Percentiles rank a stretch among this genome's conserved stretches.
Conservation (phyloP, 2,329 filamentous ascomycete genomes). For the Xylaria sp. region DNA sequence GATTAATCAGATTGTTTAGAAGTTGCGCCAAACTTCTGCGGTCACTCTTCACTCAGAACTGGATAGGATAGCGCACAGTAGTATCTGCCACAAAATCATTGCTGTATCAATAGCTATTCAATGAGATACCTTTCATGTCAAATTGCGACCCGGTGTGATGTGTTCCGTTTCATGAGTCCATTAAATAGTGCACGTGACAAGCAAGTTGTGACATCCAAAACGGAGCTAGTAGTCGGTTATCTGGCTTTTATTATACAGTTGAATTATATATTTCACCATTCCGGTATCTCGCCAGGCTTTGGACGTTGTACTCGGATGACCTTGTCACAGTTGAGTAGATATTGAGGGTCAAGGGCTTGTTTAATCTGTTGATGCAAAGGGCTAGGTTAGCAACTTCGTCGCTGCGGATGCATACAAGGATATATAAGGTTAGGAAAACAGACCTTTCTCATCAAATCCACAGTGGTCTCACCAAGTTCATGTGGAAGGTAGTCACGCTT, state of each 20-base stretch:
- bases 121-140: neutral
- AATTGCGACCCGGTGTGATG: neutral
- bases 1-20: neutral
- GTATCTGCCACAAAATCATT: neutral
- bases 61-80: neutral
- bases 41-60: neutral
- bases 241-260: conserved; percentile 6
- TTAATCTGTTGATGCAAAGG: conserved; percentile 65
- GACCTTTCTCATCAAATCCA: conserved; percentile 84
- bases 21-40: neutral
- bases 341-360: conserved; percentile 77
- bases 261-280: conserved; percentile 46
- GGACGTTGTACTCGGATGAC: conserved; percentile 66
- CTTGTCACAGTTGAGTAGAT: conserved; percentile 72
- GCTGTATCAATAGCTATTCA: neutral
- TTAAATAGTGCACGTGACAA: neutral
- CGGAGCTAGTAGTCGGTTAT: conserved; percentile 9
- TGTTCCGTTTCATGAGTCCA: neutral
- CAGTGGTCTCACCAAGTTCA: conserved; percentile 74
- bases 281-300: conserved; percentile 52
- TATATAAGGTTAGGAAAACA: conserved; percentile 33
- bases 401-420: neutral
- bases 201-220: conserved; percentile 19
- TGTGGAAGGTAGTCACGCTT: conserved; percentile 84
- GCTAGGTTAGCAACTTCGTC: conserved; percentile 16